Evolutionary conservation across 306 rosid genomes (phyloP).

Genomic region (Lotus japonicus): DNA sequence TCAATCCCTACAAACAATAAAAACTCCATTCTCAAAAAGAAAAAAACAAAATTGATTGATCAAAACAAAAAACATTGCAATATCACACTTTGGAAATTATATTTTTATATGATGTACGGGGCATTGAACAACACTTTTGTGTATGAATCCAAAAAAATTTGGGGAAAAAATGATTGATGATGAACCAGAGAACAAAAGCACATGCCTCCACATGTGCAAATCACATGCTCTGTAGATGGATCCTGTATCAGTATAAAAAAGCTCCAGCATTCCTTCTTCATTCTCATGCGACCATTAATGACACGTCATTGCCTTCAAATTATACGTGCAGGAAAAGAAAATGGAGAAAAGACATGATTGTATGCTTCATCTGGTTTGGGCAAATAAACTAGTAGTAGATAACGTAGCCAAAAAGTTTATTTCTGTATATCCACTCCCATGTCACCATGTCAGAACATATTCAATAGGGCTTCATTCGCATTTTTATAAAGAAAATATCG

Average conservation of each 20-base stretch:
- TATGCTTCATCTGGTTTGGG: not conserved
- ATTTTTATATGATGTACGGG: no score
- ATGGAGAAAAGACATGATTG: not conserved
- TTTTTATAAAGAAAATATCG: no score
- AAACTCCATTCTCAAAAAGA: no score
- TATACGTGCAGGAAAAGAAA: not conserved
- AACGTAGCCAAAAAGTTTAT: not conserved
- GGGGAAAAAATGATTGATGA: no score
- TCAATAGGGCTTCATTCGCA: no score
- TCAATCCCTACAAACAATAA: no score
- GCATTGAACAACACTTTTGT: no score
- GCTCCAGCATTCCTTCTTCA: constrained; percentile 22
- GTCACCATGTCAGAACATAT: not conserved
- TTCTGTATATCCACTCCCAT: not conserved
- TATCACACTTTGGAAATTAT: no score
- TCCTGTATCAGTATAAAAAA: no score
- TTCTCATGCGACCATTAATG: constrained; percentile 24
- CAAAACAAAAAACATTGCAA: no score
- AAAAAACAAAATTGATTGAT: no score
- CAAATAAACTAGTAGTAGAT: not conserved
- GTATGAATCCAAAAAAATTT: no score
- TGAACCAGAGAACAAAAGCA: constrained; percentile 28
- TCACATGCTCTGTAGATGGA: constrained; percentile 24
- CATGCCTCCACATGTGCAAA: not conserved
- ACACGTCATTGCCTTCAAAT: constrained; percentile 31